Conservation (phyloP, 805 yeast genomes). For the Pichia deserticola region DNA sequence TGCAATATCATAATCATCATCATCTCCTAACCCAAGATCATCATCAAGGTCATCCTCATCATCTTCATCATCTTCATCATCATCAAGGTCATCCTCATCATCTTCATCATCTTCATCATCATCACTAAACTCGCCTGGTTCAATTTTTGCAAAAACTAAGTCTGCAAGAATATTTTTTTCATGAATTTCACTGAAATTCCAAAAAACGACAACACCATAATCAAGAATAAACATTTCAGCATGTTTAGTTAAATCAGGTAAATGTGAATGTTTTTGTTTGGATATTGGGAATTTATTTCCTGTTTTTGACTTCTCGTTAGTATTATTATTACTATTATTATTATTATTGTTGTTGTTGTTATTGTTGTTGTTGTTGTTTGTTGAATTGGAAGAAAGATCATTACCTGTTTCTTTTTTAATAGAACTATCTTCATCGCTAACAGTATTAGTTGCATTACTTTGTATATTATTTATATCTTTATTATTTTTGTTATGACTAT, state of each 20-base stretch:
- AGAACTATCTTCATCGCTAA: too few relatives aligned
- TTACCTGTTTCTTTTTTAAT: too few relatives aligned
- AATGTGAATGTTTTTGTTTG: slow-evolving; percentile 11
- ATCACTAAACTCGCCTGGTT: slow-evolving; percentile 36
- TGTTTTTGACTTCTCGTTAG: neutral
- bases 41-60: neutral
- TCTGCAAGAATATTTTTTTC: slow-evolving; percentile 94
- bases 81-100: slow-evolving; percentile 28
- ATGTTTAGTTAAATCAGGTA: slow-evolving; percentile 48
- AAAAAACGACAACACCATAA: slow-evolving; percentile 95
- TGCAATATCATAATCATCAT: neutral
- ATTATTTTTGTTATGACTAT: too few relatives aligned
- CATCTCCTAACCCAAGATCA: slow-evolving; percentile 8
- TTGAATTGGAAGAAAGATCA: too few relatives aligned
- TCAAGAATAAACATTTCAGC: slow-evolving; percentile 86
- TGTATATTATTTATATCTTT: too few relatives aligned
- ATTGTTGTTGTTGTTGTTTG: too few relatives aligned
- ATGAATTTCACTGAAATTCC: slow-evolving; percentile 91
- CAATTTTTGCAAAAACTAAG: slow-evolving; percentile 55
- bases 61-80: slow-evolving; percentile 22
- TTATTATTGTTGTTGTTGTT: too few relatives aligned
- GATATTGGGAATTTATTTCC: neutral
- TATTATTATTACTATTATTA: neutral
- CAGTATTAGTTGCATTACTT: too few relatives aligned
- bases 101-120: slow-evolving; percentile 34